Evolutionary conservation across 768 basidiomycete species (phyloP).

Genomic region (Agaricus bisporus): DNA sequence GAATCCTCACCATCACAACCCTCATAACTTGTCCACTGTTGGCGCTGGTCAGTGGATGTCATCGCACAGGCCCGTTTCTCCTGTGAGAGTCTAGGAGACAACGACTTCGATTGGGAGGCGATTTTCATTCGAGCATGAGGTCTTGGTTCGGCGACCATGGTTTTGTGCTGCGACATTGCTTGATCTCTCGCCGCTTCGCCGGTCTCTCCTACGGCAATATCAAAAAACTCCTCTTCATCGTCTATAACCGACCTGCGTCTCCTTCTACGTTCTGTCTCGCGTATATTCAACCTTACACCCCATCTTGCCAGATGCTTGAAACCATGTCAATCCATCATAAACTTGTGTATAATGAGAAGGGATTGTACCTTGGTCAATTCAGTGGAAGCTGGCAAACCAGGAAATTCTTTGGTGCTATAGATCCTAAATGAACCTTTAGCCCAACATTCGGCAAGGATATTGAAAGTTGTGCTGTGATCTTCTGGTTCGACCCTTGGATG

Average conservation of each 20-base stretch:
- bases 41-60: not conserved
- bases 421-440: slow-evolving; percentile 53
- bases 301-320: slow-evolving; percentile 41
- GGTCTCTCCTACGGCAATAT: not conserved
- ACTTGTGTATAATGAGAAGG: not conserved
- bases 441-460: slow-evolving; percentile 58
- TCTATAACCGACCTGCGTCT: slow-evolving; percentile 21
- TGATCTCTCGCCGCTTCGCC: not conserved
- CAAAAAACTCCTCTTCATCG: slow-evolving; percentile 7
- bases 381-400: slow-evolving; percentile 59
- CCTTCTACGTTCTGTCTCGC: slow-evolving; percentile 50
- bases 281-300: slow-evolving; percentile 54
- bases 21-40: not conserved
- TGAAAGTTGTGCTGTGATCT: slow-evolving; percentile 19
- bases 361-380: slow-evolving; percentile 55
- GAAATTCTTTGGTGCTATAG: slow-evolving; percentile 69
- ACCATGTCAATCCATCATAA: not conserved
- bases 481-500: slow-evolving; percentile 9
- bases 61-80: not conserved
- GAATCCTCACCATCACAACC: not conserved
- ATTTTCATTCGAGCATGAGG: not conserved
- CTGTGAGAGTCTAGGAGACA: not conserved
- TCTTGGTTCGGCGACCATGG: not conserved
- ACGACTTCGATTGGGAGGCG: not conserved
- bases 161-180: not conserved